Base-by-base conservation (phyloP, 176 grass and related monocot genomes). In the Carex pumila region DNA sequence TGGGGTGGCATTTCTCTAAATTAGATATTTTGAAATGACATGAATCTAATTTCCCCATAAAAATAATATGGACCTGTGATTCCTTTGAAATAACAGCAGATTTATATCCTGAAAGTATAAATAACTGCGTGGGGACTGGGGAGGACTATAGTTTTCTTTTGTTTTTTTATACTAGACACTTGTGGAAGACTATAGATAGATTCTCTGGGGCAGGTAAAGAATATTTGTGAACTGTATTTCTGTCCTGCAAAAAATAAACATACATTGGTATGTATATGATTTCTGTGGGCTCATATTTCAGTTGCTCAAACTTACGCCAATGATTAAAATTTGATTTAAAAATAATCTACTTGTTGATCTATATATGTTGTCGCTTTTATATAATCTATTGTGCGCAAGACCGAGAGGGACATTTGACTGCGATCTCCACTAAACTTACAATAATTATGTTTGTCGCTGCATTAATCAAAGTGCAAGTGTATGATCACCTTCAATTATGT, bases 391-490 rank as follows among this genome's bases (percentile, higher is more conserved):
- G 39, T 29, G 61, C 9, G 18, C 12, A 22, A 65, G 18, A 83
- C 11, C n/a, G 59, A 54, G 61, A 68, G 25, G 73, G 80, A 83
- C 80, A 83, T 83, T 68, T 83, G 80, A 83, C 54, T 83, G 10
- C 3, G 62, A 83, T 50, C 8, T 83, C 62, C 61, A 68, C 61
- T 68, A 77, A 83, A 32, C 61, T 32, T 65, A 11, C 37, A 62
- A 83, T 83, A 32, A 83, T 83, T 17, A 18, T 52, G 15, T 68
- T 61, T 32, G 80, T 83, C 62, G 0, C 22, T 82, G 13, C 30
- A 49, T 68, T 83, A 83, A 66, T 50, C 62, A 83, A 83, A 22
- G 47, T 18, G 14, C 71, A 75, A 75, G 71, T 53, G 71, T 53
- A 5, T 53, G 71, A 75, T 75, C 10, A 53, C 19, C 43, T 29